These are phyloP conservation scores for Chaetomiaceae sp. DNA, from an alignment of 2,329 filamentous ascomycete genomes.

Conservation along the genomic window DNA sequence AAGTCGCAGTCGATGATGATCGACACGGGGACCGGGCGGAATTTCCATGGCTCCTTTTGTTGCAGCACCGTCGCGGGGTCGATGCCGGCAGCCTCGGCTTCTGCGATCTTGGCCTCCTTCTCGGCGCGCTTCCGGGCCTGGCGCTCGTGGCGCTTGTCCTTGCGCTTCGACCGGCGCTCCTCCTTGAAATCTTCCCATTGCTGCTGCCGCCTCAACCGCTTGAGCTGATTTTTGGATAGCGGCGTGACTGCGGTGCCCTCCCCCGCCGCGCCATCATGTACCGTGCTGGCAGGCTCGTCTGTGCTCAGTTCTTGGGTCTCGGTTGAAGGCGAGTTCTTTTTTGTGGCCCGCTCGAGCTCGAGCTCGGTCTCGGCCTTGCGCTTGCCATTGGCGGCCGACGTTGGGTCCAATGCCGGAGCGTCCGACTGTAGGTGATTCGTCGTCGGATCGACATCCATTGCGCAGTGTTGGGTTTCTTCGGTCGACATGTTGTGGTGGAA, in stretches of 20 bases:
- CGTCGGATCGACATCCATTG: conserved; percentile 9
- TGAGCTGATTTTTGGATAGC: conserved; percentile 81
- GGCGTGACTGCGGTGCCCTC: conserved; percentile 11
- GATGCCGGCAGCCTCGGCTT: conserved; percentile 38
- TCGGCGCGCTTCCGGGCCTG: conserved; percentile 46
- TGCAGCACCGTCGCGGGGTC: conserved; percentile 34
- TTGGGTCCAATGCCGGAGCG: neutral
- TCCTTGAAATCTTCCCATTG: conserved; percentile 71
- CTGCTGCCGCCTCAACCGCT: conserved; percentile 67
- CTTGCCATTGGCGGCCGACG: conserved; percentile 19
- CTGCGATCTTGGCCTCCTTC: conserved; percentile 45
- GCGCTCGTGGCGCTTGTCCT: conserved; percentile 48
- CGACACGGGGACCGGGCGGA: conserved; percentile 62
- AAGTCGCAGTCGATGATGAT: conserved; percentile 90
- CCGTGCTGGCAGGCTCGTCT: neutral
- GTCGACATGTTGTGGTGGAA: neutral
- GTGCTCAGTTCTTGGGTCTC: conserved; percentile 2
- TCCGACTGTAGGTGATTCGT: neutral
- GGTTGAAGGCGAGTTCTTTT: conserved; percentile 13
- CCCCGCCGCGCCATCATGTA: neutral
- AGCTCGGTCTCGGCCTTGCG: conserved; percentile 25
- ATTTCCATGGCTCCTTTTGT: conserved; percentile 31
- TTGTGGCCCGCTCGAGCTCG: conserved; percentile 18
- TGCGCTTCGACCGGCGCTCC: conserved; percentile 49
- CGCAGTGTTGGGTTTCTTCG: neutral